These are phyloP conservation scores for Pseudocercospora macadamiae DNA, from an alignment of 2,329 filamentous ascomycete species.

Conservation along the genomic window DNA sequence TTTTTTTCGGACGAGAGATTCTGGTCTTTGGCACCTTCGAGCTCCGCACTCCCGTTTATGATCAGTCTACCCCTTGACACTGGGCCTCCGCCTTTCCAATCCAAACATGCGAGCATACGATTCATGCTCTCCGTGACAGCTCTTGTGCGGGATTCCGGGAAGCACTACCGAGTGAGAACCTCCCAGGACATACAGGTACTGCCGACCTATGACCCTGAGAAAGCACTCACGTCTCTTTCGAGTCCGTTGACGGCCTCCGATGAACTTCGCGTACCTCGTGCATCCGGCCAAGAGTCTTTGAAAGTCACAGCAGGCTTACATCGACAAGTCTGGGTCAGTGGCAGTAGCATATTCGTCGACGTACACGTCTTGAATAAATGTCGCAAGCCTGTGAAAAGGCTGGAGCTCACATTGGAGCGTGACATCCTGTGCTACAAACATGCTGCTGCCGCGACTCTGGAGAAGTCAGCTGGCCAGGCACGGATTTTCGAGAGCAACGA, in stretches of 20 bases:
- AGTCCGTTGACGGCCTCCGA: slow-evolving; percentile 56
- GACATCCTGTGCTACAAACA: slow-evolving; percentile 57
- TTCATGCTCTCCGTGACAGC: slow-evolving; percentile 55
- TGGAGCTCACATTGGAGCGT: slow-evolving; percentile 57
- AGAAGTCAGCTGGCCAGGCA: slow-evolving; percentile 54
- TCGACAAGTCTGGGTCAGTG: slow-evolving; percentile 62
- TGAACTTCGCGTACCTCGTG: slow-evolving; percentile 47
- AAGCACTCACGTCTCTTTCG: slow-evolving; percentile 56
- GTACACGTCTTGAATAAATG: slow-evolving; percentile 56
- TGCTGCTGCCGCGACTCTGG: slow-evolving; percentile 51
- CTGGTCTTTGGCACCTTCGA: slow-evolving; percentile 55
- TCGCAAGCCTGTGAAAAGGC: slow-evolving; percentile 52
- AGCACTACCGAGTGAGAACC: slow-evolving; percentile 53
- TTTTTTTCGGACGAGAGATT: slow-evolving; percentile 44
- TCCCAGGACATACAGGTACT: slow-evolving; percentile 55
- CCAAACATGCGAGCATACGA: slow-evolving; percentile 55
- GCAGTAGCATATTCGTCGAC: slow-evolving; percentile 58
- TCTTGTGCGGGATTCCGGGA: slow-evolving; percentile 52
- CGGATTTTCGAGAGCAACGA: slow-evolving; percentile 58
- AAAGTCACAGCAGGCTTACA: slow-evolving; percentile 57
- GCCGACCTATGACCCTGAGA: slow-evolving; percentile 60
- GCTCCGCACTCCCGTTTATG: slow-evolving; percentile 54
- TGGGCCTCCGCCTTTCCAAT: slow-evolving; percentile 58
- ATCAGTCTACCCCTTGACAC: slow-evolving; percentile 58
- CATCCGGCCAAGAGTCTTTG: slow-evolving; percentile 48